These are phyloP conservation scores for Candida argentea DNA, from an alignment of 805 yeast genomes.

Conservation along the genomic window DNA sequence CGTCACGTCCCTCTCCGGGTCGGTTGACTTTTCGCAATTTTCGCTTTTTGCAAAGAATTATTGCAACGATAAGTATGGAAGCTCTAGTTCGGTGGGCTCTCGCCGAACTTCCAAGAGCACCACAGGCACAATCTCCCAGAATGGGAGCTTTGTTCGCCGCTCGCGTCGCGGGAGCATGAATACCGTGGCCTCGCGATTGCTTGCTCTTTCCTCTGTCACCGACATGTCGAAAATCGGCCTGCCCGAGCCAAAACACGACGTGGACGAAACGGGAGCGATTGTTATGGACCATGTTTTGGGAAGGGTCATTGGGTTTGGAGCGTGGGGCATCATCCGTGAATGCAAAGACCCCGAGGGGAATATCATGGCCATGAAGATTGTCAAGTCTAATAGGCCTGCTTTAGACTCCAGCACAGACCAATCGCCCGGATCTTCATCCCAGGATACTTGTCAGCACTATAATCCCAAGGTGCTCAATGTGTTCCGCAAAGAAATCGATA, in stretches of 20 bases:
- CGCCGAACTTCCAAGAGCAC: slow-evolving; percentile 9
- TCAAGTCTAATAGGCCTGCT: slow-evolving; percentile 23
- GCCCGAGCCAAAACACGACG: slow-evolving; percentile 21
- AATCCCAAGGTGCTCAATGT: slow-evolving; percentile 43
- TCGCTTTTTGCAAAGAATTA: slow-evolving; percentile 29
- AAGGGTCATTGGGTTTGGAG: slow-evolving; percentile 75
- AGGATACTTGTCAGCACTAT: slow-evolving; percentile 7
- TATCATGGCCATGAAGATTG: slow-evolving; percentile 51
- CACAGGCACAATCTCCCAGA: slow-evolving; percentile 8
- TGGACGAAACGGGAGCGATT: slow-evolving; percentile 59
- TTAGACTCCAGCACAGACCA: slow-evolving; percentile 6
- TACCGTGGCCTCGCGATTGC: slow-evolving; percentile 31
- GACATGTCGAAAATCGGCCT: slow-evolving; percentile 20
- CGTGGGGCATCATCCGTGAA: slow-evolving; percentile 81
- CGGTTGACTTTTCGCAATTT: slow-evolving; percentile 34
- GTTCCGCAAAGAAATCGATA: slow-evolving; percentile 58
- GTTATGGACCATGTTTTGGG: slow-evolving; percentile 59
- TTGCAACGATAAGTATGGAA: slow-evolving; percentile 13
- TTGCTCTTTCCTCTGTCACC: slow-evolving; percentile 27
- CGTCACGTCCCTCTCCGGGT: slow-evolving; percentile 26
- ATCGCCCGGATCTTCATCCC: slow-evolving; percentile 2
- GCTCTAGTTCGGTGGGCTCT: slow-evolving; percentile 12
- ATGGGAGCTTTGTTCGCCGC: slow-evolving; percentile 21
- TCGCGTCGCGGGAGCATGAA: slow-evolving; percentile 22
- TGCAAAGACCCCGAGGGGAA: slow-evolving; percentile 33